Evolutionary conservation across 1,284 basidiomycete genomes (phyloP).

Genomic region (Athelia psychrophila): DNA sequence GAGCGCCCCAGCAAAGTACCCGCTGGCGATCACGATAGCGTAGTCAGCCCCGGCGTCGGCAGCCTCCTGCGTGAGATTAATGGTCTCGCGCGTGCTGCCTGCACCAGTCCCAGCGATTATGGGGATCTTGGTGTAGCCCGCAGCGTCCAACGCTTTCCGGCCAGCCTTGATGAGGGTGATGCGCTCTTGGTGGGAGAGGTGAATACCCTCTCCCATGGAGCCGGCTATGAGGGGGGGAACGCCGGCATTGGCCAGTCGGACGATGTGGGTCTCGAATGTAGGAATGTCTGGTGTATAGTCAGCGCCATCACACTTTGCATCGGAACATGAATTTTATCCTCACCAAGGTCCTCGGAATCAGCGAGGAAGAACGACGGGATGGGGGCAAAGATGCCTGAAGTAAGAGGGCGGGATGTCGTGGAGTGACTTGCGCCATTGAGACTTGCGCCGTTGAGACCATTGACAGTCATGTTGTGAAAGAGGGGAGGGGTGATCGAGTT

Average conservation of each 20-base stretch:
- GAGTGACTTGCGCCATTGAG: conserved; percentile 17
- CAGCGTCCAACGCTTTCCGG: conserved; percentile 70
- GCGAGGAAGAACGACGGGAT: conserved; percentile 84
- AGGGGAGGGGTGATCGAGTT: not conserved
- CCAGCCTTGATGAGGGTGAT: conserved; percentile 64
- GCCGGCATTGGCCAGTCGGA: conserved; percentile 67
- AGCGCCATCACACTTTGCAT: conserved; percentile 2
- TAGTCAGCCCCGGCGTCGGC: conserved; percentile 83
- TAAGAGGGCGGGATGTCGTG: conserved; percentile 48
- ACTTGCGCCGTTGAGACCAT: conserved; percentile 30
- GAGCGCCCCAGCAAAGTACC: conserved; percentile 82
- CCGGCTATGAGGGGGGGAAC: conserved; percentile 78
- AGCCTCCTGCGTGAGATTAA: conserved; percentile 71
- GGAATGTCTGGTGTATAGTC: conserved; percentile 55
- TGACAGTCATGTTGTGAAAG: conserved; percentile 34
- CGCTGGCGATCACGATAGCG: conserved; percentile 81
- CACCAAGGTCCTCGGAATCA: conserved; percentile 79
- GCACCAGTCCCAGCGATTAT: conserved; percentile 83
- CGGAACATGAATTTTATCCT: conserved; percentile 21
- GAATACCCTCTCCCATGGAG: conserved; percentile 83
- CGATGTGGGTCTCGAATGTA: conserved; percentile 72
- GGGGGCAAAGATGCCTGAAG: conserved; percentile 80
- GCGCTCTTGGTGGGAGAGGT: conserved; percentile 76
- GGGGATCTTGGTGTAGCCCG: conserved; percentile 59
- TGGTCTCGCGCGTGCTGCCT: conserved; percentile 79